A percentile compares a stretch with the other conserved stretches of the same genome.
These are phyloP conservation scores for Phytomonas sp. DNA, from an alignment of 208 protist species.

Conservation along the genomic window DNA sequence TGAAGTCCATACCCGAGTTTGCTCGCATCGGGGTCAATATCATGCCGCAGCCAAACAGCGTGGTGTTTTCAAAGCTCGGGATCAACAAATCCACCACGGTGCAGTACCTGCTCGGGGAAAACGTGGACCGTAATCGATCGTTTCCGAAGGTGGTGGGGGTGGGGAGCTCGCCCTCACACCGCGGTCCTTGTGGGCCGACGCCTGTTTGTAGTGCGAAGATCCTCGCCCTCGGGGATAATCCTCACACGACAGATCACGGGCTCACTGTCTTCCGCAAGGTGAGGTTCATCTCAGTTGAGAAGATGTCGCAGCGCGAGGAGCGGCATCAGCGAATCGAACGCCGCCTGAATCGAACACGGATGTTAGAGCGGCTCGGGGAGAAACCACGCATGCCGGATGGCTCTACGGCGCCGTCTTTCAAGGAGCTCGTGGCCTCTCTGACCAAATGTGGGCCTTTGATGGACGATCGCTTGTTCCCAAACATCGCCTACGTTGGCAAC, in stretches of 20 bases:
- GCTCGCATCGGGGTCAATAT: constrained; percentile 47
- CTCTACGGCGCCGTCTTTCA: constrained; percentile 29
- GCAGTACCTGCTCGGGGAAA: constrained; percentile 60
- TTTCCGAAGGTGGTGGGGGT: constrained; percentile 2
- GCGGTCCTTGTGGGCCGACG: constrained; percentile 18
- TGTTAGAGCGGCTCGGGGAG: constrained; percentile 11
- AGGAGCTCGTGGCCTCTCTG: constrained; percentile 19
- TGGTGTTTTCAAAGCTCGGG: constrained; percentile 79
- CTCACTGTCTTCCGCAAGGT: constrained; percentile 70
- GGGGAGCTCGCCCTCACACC: neutral
- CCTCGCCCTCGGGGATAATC: constrained; percentile 77
- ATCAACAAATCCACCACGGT: constrained; percentile 81
- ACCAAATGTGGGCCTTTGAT: constrained; percentile 56
- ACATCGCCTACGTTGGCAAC: constrained; percentile 65
- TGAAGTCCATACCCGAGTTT: constrained; percentile 24
- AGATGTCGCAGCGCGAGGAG: constrained; percentile 40
- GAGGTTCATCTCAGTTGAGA: constrained; percentile 70
- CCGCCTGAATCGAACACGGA: constrained; percentile 24
- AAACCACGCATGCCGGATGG: constrained; percentile 27
- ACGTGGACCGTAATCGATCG: constrained; percentile 3
- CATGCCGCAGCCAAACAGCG: constrained; percentile 85
- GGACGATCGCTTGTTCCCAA: constrained; percentile 58
- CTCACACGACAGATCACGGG: constrained; percentile 73
- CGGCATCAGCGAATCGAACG: constrained; percentile 56
- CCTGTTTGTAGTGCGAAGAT: constrained; percentile 25